phyloP scores from a whole-genome alignment of 169 alveolate genomes.

The Eimeria brunetti region DNA sequence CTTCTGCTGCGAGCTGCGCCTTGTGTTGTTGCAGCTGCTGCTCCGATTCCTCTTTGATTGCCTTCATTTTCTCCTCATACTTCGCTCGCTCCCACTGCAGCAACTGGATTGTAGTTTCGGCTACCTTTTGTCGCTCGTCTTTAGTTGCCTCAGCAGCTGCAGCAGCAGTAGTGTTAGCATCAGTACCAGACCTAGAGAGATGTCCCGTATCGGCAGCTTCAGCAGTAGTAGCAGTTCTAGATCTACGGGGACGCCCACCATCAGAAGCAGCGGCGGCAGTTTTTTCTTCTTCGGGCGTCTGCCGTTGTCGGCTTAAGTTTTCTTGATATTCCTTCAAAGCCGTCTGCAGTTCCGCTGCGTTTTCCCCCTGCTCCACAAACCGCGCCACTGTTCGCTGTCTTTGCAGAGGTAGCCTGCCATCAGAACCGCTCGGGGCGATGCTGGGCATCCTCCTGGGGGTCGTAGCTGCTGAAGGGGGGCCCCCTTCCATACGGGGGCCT shows the following conservation, averaged over 20 bases:
- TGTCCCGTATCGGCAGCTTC: neutral
- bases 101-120: neutral
- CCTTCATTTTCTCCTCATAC: constrained; percentile 16
- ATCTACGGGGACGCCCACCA: neutral
- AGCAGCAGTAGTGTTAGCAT: neutral
- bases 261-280: neutral
- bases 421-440: neutral
- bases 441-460: constrained; percentile 20
- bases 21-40: constrained; percentile 47
- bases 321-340: constrained; percentile 57
- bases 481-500: neutral
- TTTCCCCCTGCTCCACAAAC: constrained; percentile 31
- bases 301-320: constrained; percentile 2
- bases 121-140: neutral
- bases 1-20: constrained; percentile 28
- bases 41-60: neutral
- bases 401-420: neutral
- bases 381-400: constrained; percentile 71
- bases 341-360: neutral
- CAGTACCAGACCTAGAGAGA: neutral
- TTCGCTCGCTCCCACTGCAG: constrained; percentile 33
- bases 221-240: neutral
- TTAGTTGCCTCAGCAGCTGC: neutral
- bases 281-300: neutral
- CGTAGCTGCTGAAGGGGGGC: neutral